phyloP scores from a whole-genome alignment of 495 filamentous ascomycete genomes.

The Podospora anserina region DNA sequence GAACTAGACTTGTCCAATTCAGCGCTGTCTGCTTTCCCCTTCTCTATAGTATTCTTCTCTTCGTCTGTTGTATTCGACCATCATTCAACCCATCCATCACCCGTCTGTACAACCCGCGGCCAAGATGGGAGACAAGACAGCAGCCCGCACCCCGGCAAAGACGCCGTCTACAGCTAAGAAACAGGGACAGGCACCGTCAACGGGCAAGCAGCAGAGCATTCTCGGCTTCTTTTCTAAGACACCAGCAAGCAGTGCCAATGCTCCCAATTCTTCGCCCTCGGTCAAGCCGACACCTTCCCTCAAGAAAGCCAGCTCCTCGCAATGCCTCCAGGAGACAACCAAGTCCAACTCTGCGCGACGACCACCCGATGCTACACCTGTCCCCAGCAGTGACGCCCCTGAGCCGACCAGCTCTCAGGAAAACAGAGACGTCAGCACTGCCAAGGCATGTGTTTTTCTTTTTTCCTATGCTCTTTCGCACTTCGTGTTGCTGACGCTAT shows the following conservation, averaged over 20 bases:
- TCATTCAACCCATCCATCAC: not conserved
- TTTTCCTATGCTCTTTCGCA: not conserved
- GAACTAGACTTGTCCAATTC: not conserved
- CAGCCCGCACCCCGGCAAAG: constrained; percentile 42
- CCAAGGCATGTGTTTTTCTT: constrained; percentile 31
- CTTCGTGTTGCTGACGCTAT: not conserved
- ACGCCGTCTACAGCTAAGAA: constrained; percentile 43
- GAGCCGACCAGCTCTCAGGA: constrained; percentile 58
- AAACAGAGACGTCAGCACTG: constrained; percentile 40
- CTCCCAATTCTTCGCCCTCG: constrained; percentile 32
- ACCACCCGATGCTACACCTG: constrained; percentile 60
- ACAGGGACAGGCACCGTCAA: constrained; percentile 34
- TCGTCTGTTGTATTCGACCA: not conserved
- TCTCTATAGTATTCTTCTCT: constrained; percentile 1
- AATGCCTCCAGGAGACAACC: constrained; percentile 46
- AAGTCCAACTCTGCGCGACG: constrained; percentile 44
- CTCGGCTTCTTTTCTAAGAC: constrained; percentile 82
- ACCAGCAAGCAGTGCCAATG: constrained; percentile 33
- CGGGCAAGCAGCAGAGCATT: constrained; percentile 73
- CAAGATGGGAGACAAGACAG: constrained; percentile 33
- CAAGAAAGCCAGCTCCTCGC: constrained; percentile 27
- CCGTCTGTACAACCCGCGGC: not conserved
- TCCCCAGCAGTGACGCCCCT: constrained; percentile 72
- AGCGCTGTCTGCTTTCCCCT: not conserved
- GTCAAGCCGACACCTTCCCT: constrained; percentile 24